Percentiles rank a stretch among this genome's conserved stretches.
phyloP scores from a whole-genome alignment of 176 grass and related monocot genomes.

The Oryza punctata region DNA sequence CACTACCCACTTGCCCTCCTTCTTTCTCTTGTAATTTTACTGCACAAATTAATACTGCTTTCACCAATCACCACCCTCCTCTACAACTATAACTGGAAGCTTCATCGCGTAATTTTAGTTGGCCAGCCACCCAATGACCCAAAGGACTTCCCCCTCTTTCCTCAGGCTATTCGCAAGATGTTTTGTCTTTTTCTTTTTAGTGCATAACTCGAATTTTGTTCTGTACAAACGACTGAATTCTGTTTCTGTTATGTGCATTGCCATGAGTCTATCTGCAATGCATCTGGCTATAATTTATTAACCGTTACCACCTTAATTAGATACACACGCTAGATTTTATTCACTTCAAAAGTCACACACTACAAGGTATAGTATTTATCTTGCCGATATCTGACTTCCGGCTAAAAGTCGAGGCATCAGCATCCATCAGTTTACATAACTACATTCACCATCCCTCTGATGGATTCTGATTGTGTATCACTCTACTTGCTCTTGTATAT shows the following conservation, averaged over 20 bases:
- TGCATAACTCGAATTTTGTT: background rate
- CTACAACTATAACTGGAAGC: background rate
- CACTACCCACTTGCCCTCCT: background rate
- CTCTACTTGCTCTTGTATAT: slow-evolving; percentile 7
- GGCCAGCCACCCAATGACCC: background rate
- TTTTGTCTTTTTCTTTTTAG: background rate
- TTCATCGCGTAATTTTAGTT: background rate
- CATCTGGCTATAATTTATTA: background rate
- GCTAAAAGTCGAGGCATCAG: background rate
- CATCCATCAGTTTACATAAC: background rate
- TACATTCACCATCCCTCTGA: background rate
- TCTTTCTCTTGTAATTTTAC: background rate
- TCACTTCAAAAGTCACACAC: background rate
- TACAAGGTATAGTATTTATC: background rate
- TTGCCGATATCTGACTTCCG: background rate
- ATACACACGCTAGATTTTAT: background rate
- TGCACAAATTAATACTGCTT: background rate
- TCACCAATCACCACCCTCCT: background rate
- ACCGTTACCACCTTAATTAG: background rate
- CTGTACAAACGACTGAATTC: background rate
- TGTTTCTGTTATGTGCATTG: background rate
- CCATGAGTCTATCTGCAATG: background rate
- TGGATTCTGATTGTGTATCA: background rate
- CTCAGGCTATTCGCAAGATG: background rate
- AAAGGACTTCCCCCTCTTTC: background rate